Conservation (phyloP, 2,329 filamentous ascomycete species). For the Bipolaris sorokiniana region DNA sequence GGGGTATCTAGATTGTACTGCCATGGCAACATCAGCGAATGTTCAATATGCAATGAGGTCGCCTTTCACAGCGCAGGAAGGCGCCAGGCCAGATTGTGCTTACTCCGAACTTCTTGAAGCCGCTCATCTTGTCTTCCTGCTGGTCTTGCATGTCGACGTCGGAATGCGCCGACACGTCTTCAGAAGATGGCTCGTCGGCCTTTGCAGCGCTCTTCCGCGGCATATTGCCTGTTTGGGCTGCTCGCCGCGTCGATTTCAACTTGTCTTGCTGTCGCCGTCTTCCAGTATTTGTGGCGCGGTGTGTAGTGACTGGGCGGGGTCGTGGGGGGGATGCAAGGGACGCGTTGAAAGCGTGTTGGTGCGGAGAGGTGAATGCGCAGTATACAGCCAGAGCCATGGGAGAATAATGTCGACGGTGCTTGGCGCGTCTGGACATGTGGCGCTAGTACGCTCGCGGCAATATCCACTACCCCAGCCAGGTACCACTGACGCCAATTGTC, state of each 20-base stretch:
- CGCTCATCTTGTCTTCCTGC: slow-evolving; percentile 38
- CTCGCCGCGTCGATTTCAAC: slow-evolving; percentile 33
- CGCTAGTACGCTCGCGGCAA: slow-evolving; percentile 9
- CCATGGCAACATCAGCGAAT: slow-evolving; percentile 32
- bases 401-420: slow-evolving; percentile 16
- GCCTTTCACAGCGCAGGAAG: slow-evolving; percentile 3
- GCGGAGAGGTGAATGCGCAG: slow-evolving; percentile 5
- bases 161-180: slow-evolving; percentile 47
- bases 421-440: slow-evolving; percentile 12
- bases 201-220: slow-evolving; percentile 47
- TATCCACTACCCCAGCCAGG: slow-evolving; percentile 5
- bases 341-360: slow-evolving; percentile 10
- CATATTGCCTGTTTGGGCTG: slow-evolving; percentile 48
- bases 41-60: slow-evolving; percentile 3
- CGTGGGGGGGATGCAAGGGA: neutral
- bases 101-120: slow-evolving; percentile 47
- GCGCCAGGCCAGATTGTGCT: slow-evolving; percentile 21
- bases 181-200: slow-evolving; percentile 43
- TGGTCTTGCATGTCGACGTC: slow-evolving; percentile 50
- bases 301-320: neutral
- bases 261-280: neutral
- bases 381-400: slow-evolving; percentile 5
- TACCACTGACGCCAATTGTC: neutral
- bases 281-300: neutral
- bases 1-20: slow-evolving; percentile 64